Evolutionary conservation across 371 early-diverging fungal species (phyloP).

Genomic region (Lichtheimia corymbifera): DNA sequence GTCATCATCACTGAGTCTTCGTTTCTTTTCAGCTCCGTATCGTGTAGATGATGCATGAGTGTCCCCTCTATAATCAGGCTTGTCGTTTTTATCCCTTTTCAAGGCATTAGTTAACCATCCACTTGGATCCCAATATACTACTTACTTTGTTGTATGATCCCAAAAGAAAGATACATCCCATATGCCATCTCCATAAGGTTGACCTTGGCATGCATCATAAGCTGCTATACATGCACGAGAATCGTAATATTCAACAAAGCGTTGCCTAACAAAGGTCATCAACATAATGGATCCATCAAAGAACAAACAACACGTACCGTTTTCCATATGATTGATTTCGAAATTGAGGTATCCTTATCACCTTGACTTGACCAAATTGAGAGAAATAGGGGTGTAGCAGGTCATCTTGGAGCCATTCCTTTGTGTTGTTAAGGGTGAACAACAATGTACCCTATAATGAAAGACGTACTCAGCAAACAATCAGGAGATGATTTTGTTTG

Average conservation of each 20-base stretch:
- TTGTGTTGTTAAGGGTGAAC: conserved; percentile 42
- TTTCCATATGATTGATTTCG: conserved; percentile 21
- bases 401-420: conserved; percentile 36
- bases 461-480: background rate
- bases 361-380: conserved; percentile 52
- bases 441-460: conserved; percentile 50
- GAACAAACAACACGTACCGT: conserved; percentile 10
- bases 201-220: conserved; percentile 33
- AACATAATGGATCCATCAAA: too few species aligned
- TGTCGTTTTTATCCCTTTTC: conserved; percentile 12
- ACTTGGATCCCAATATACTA: background rate
- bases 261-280: conserved; percentile 30
- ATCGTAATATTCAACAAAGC: conserved; percentile 58
- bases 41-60: background rate
- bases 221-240: conserved; percentile 51
- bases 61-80: background rate
- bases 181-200: conserved; percentile 39
- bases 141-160: conserved; percentile 53
- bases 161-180: conserved; percentile 55
- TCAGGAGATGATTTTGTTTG: background rate
- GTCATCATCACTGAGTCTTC: conserved; percentile 7
- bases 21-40: background rate
- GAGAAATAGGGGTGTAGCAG: conserved; percentile 39
- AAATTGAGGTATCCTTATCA: conserved; percentile 45
- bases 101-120: background rate